Evolutionary conservation across 2,329 filamentous ascomycete genomes (phyloP).

Genomic region (Didymella glomerata): DNA sequence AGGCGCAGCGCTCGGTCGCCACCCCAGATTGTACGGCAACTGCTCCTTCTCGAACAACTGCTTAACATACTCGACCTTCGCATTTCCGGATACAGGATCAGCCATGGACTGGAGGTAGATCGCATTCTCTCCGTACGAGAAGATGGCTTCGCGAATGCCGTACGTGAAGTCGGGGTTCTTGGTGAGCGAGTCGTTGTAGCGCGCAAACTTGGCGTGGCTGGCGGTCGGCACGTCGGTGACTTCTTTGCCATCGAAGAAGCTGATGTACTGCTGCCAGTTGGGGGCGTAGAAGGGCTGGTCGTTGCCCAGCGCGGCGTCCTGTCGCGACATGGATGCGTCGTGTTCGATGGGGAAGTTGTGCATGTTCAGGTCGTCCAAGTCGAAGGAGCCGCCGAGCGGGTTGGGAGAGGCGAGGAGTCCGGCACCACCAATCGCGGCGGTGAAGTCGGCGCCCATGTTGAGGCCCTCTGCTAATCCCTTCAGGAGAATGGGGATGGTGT

Average conservation of each 20-base stretch:
- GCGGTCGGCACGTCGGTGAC: slow-evolving; percentile 25
- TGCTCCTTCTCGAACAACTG: slow-evolving; percentile 29
- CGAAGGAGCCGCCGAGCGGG: slow-evolving; percentile 28
- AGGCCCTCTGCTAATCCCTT: slow-evolving; percentile 28
- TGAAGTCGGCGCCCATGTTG: slow-evolving; percentile 33
- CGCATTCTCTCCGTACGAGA: slow-evolving; percentile 31
- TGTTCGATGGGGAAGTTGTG: slow-evolving; percentile 37
- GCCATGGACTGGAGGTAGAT: slow-evolving; percentile 25
- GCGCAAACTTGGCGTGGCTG: slow-evolving; percentile 21
- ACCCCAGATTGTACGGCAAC: slow-evolving; percentile 25
- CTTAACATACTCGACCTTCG: slow-evolving; percentile 24
- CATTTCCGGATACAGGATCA: slow-evolving; percentile 16
- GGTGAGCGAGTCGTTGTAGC: slow-evolving; percentile 21
- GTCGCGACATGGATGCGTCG: slow-evolving; percentile 30
- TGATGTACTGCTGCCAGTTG: slow-evolving; percentile 27
- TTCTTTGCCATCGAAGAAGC: slow-evolving; percentile 22
- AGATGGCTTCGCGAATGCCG: slow-evolving; percentile 19
- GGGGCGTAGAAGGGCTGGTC: slow-evolving; percentile 18
- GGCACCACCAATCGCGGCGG: slow-evolving; percentile 21
- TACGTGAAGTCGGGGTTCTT: slow-evolving; percentile 27
- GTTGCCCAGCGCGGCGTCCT: slow-evolving; percentile 29
- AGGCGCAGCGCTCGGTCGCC: slow-evolving; percentile 26
- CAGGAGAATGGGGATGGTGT: slow-evolving; percentile 29
- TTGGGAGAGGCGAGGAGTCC: slow-evolving; percentile 27
- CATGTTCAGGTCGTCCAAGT: slow-evolving; percentile 25